phyloP scores from a whole-genome alignment of 805 yeast species.

The Kodamaea restingae region DNA sequence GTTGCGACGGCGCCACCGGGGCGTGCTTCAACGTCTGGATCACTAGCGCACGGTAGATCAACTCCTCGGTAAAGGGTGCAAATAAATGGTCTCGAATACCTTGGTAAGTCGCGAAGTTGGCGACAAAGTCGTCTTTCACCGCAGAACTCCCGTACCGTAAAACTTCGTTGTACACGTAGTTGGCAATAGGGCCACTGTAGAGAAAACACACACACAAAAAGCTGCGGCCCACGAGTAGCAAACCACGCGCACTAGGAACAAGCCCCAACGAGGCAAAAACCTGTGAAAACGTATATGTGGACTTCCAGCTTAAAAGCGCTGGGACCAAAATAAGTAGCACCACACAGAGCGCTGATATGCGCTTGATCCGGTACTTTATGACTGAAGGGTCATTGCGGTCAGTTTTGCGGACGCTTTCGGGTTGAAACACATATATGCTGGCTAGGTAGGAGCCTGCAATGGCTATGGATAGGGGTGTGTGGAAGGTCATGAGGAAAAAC shows the following conservation, averaged over 20 bases:
- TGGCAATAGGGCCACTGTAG: slow-evolving; percentile 19
- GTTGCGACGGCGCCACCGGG: slow-evolving; percentile 18
- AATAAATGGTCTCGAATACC: slow-evolving; percentile 56
- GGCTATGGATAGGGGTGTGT: slow-evolving; percentile 18
- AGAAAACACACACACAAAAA: slow-evolving; percentile 12
- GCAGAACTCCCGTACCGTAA: slow-evolving; percentile 4
- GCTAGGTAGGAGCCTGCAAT: slow-evolving; percentile 47
- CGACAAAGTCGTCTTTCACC: slow-evolving; percentile 15
- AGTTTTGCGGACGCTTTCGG: slow-evolving; percentile 16
- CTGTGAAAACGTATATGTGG: slow-evolving; percentile 7
- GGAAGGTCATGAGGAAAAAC: slow-evolving; percentile 2
- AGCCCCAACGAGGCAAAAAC: slow-evolving; percentile 25
- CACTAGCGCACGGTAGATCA: slow-evolving; percentile 56
- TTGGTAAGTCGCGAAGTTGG: slow-evolving; percentile 24
- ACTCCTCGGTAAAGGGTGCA: slow-evolving; percentile 79
- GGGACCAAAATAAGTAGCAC: slow-evolving; percentile 30
- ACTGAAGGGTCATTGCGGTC: slow-evolving; percentile 43
- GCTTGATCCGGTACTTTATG: slow-evolving; percentile 36
- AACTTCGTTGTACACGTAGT: slow-evolving; percentile 11
- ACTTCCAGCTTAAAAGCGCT: slow-evolving; percentile 13
- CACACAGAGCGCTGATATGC: slow-evolving; percentile 32
- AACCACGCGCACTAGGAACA: slow-evolving; percentile 29
- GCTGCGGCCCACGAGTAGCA: slow-evolving; percentile 13
- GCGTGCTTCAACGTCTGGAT: slow-evolving; percentile 13
- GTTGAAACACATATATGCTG: slow-evolving; percentile 32